Conservation (phyloP, 805 yeast species). For the Hanseniaspora lachancei region DNA sequence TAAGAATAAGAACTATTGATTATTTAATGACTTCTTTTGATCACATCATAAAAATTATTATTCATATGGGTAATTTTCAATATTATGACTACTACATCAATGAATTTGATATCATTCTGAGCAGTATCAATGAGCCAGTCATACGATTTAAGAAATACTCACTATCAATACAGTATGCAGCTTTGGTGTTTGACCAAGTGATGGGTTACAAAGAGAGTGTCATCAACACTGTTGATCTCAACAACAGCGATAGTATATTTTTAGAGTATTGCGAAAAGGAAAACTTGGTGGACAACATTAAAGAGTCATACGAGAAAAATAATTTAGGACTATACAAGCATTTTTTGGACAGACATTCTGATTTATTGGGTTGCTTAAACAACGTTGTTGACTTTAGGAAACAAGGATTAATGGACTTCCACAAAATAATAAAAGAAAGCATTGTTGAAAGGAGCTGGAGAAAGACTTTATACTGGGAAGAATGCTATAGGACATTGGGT, state of each 20-base stretch:
- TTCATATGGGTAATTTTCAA: slow-evolving; percentile 42
- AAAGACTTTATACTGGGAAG: slow-evolving; percentile 5
- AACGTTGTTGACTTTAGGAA: background rate
- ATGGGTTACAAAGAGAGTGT: background rate
- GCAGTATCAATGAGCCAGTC: slow-evolving; percentile 22
- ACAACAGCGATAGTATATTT: slow-evolving; percentile 6
- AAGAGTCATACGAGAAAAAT: background rate
- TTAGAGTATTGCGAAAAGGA: slow-evolving; percentile 10
- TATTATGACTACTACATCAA: slow-evolving; percentile 43
- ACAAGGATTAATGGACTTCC: background rate
- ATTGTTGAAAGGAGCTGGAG: background rate
- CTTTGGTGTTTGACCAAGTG: slow-evolving; percentile 6
- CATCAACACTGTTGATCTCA: slow-evolving; percentile 1
- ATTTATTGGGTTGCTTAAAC: background rate
- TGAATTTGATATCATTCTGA: slow-evolving; percentile 35
- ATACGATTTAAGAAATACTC: slow-evolving; percentile 16
- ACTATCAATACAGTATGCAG: slow-evolving; percentile 6
- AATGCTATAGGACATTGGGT: slow-evolving; percentile 11
- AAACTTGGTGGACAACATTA: background rate
- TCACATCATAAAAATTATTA: slow-evolving; percentile 29
- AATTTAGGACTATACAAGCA: background rate
- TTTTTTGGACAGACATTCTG: background rate
- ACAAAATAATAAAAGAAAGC: background rate
- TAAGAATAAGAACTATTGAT: slow-evolving; percentile 30
- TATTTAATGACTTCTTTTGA: slow-evolving; percentile 31